Percentiles rank a stretch among this genome's conserved stretches.
Conservation (phyloP, 371 early-diverging fungal species). For the Apophysomyces ossiformis region DNA sequence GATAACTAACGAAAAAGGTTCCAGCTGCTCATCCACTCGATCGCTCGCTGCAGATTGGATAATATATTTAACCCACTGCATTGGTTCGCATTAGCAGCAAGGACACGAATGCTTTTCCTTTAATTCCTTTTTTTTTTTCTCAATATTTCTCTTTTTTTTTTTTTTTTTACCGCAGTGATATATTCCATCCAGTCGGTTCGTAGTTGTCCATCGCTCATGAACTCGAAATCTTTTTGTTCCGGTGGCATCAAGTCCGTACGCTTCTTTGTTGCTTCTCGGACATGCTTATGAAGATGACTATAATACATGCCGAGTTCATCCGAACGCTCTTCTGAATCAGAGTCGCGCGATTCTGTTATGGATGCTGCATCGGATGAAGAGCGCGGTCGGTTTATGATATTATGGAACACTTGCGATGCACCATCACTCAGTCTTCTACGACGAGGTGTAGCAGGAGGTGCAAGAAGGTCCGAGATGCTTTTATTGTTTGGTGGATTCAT, state of each 20-base stretch:
- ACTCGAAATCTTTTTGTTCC: slow-evolving; percentile 20
- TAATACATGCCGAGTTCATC: slow-evolving; percentile 21
- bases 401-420: slow-evolving; percentile 2
- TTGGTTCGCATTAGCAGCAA: not conserved
- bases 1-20: slow-evolving; percentile 41
- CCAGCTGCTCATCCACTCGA: slow-evolving; percentile 35
- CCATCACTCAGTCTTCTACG: slow-evolving; percentile 1
- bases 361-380: slow-evolving; percentile 13
- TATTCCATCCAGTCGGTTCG: slow-evolving; percentile 31
- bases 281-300: slow-evolving; percentile 39
- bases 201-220: slow-evolving; percentile 13
- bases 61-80: slow-evolving; percentile 39
- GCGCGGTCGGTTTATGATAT: slow-evolving; percentile 11
- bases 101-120: too few relatives aligned
- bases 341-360: not conserved
- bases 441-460: not conserved
- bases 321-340: not conserved
- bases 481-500: not conserved
- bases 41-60: slow-evolving; percentile 37
- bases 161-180: slow-evolving; percentile 27
- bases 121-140: too few relatives aligned
- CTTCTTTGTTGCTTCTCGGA: slow-evolving; percentile 28
- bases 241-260: slow-evolving; percentile 22
- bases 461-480: not conserved
- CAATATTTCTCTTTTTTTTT: not conserved